Percentiles rank a stretch among this genome's conserved stretches.
phyloP scores from a whole-genome alignment of 2,329 filamentous ascomycete species.

The Botrytis aclada region DNA sequence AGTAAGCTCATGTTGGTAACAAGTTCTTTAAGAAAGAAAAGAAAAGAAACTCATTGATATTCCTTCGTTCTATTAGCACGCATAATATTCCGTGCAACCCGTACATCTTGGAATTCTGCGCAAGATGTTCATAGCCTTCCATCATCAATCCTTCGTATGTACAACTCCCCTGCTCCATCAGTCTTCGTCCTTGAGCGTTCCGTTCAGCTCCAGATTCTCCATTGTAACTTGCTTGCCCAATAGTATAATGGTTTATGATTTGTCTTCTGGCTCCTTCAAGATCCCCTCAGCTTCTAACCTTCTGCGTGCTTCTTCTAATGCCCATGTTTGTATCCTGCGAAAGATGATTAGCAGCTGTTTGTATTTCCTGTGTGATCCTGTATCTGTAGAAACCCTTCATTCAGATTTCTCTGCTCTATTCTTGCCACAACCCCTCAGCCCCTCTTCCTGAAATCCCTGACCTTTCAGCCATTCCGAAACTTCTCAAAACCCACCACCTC shows the following conservation, averaged over 20 bases:
- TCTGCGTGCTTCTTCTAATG: conserved; percentile 91
- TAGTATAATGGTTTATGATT: conserved; percentile 23
- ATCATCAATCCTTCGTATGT: conserved; percentile 21
- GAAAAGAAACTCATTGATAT: conserved; percentile 13
- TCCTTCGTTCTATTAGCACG: conserved; percentile 15
- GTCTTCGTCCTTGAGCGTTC: neutral
- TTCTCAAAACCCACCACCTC: neutral
- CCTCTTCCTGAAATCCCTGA: neutral
- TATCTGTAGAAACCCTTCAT: neutral
- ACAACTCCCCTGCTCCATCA: conserved; percentile 17
- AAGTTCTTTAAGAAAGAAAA: neutral
- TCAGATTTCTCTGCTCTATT: conserved; percentile 6
- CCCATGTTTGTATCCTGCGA: conserved; percentile 95
- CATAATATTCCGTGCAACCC: conserved; percentile 12
- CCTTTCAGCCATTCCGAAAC: neutral
- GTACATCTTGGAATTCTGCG: conserved; percentile 4
- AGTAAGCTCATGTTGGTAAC: neutral
- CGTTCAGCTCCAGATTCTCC: neutral
- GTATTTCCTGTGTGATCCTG: no score
- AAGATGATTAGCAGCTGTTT: neutral
- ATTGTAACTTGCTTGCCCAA: conserved; percentile 1
- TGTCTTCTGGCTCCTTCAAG: conserved; percentile 67
- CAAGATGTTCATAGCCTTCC: neutral
- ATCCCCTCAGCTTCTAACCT: conserved; percentile 95
- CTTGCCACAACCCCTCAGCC: conserved; percentile 5